Evolutionary conservation across 495 filamentous ascomycete genomes (phyloP).

Genomic region (Astrothelium subdiscretum): DNA sequence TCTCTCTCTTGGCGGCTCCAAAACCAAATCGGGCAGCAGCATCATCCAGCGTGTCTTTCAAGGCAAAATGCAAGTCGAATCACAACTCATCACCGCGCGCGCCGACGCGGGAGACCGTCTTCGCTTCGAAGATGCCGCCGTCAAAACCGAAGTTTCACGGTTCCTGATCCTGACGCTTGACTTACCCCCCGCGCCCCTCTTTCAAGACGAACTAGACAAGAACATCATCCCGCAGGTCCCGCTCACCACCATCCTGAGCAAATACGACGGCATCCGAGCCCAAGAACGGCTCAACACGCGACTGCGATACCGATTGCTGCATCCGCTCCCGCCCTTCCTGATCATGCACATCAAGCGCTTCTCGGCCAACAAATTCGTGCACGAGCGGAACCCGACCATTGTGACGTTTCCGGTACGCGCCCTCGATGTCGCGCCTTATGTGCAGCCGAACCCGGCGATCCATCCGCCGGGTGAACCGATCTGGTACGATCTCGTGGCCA

Average conservation of each 20-base stretch:
- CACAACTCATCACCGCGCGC: slow-evolving; percentile 85
- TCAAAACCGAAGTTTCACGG: slow-evolving; percentile 60
- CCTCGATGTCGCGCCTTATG: slow-evolving; percentile 81
- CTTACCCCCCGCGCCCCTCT: slow-evolving; percentile 85
- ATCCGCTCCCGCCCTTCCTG: slow-evolving; percentile 84
- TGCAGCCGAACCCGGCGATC: slow-evolving; percentile 56
- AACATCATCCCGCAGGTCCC: slow-evolving; percentile 97
- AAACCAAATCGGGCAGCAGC: slow-evolving; percentile 67
- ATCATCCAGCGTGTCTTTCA: slow-evolving; percentile 90
- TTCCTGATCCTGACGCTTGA: slow-evolving; percentile 90
- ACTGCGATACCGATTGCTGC: slow-evolving; percentile 78
- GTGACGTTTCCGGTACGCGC: slow-evolving; percentile 81
- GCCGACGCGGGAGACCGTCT: slow-evolving; percentile 79
- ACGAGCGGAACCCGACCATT: slow-evolving; percentile 92
- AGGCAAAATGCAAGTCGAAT: slow-evolving; percentile 81
- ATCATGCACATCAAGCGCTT: slow-evolving; percentile 97
- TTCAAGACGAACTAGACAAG: slow-evolving; percentile 78
- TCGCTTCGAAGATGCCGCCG: slow-evolving; percentile 86
- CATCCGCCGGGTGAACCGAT: slow-evolving; percentile 69
- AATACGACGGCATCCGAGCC: slow-evolving; percentile 82
- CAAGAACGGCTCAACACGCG: slow-evolving; percentile 82
- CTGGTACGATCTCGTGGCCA: slow-evolving; percentile 92
- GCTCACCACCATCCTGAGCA: slow-evolving; percentile 74
- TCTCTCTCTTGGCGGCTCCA: slow-evolving; percentile 78
- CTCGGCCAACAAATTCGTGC: slow-evolving; percentile 87